Conservation (phyloP, 371 early-diverging fungal genomes). For the Saksenaea vasiformis region DNA sequence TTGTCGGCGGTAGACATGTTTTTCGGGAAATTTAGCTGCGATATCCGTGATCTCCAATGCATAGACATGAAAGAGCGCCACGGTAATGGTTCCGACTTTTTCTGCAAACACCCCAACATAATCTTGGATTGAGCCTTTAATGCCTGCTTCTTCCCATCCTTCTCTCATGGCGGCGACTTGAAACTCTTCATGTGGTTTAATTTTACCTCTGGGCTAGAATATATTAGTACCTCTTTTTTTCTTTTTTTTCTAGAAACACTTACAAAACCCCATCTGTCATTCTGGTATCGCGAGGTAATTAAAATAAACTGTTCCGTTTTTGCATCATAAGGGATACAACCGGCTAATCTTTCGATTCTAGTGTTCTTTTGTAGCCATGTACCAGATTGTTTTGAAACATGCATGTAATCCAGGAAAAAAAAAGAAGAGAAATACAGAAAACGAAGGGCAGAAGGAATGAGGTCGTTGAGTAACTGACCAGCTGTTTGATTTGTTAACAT, state of each 20-base stretch:
- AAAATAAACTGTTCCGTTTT: not conserved
- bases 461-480: too few species aligned
- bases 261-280: not conserved
- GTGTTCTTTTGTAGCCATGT: not conserved
- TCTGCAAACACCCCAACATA: conserved; percentile 11
- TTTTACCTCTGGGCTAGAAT: not conserved
- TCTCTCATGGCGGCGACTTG: conserved; percentile 4
- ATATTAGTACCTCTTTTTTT: too few species aligned
- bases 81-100: not conserved
- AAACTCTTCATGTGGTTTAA: not conserved
- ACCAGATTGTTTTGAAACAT: not conserved
- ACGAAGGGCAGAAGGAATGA: not conserved
- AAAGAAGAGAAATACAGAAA: not conserved
- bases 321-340: not conserved
- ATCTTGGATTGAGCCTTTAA: conserved; percentile 4
- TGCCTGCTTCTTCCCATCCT: conserved; percentile 14
- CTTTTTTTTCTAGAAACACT: not conserved
- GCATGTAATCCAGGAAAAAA: not conserved
- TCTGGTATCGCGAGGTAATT: not conserved
- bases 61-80: not conserved
- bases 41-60: not conserved
- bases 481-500: too few species aligned
- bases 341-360: not conserved
- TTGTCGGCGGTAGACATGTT: not conserved
- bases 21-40: not conserved